A percentile compares a stretch with the other conserved stretches of the same genome.
These are phyloP conservation scores for Schoenoplectus triqueter DNA, from an alignment of 202 grass and related monocot genomes.

Conservation along the genomic window DNA sequence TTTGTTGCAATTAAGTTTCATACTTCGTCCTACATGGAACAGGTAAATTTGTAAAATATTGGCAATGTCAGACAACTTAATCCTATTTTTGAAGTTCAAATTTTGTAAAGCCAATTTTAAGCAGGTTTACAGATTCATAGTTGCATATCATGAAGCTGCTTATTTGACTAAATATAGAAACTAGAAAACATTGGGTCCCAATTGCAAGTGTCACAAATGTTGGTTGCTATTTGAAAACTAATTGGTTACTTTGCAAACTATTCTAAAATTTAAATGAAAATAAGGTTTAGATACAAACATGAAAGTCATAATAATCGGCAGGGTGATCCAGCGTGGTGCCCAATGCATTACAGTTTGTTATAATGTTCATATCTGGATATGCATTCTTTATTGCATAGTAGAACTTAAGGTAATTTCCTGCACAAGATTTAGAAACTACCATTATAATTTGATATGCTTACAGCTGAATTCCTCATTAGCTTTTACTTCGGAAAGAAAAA, in stretches of 20 bases:
- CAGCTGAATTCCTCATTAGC: background rate
- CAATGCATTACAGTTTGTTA: constrained; percentile 84
- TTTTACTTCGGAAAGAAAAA: background rate
- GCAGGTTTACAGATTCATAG: background rate
- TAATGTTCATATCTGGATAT: constrained; percentile 79
- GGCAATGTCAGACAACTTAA: background rate
- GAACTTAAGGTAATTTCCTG: constrained; percentile 78
- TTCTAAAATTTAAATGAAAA: background rate
- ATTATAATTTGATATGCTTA: no score
- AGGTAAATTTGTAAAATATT: background rate
- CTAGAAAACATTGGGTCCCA: background rate
- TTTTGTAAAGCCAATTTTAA: background rate
- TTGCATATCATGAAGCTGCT: background rate
- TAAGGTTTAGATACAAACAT: constrained; percentile 52
- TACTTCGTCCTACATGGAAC: background rate
- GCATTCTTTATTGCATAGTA: constrained; percentile 59
- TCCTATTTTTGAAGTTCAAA: background rate
- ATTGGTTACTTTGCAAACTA: background rate
- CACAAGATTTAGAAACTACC: constrained; percentile 31
- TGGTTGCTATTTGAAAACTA: background rate
- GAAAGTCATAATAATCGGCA: constrained; percentile 79
- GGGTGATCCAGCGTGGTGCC: constrained; percentile 65
- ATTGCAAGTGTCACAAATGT: background rate
- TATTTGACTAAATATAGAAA: background rate
- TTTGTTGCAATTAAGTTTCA: background rate